Percentiles rank a stretch among this genome's conserved stretches.
phyloP scores from a whole-genome alignment of 148 eudicot genomes.

The Linanthus parryae region DNA sequence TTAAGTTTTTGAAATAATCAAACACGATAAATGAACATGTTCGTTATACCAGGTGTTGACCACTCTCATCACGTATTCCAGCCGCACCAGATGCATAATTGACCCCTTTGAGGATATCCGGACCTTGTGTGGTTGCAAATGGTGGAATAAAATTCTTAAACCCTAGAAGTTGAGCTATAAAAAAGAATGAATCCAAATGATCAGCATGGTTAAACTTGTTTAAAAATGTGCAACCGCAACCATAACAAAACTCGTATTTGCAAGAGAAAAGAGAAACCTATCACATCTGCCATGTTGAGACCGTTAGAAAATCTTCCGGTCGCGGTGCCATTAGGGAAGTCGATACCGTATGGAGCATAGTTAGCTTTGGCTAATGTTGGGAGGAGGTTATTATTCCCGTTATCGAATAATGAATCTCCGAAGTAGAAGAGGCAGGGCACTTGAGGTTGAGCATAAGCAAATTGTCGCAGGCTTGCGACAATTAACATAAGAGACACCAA shows the following conservation, averaged over 20 bases:
- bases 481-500: too few species aligned
- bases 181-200: too few species aligned
- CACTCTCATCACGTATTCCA: constrained; percentile 28
- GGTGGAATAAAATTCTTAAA: constrained; percentile 3
- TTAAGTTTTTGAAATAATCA: too few species aligned
- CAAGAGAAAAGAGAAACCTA: constrained; percentile 20
- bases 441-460: constrained; percentile 16
- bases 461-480: background rate
- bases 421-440: constrained; percentile 53
- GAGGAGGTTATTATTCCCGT: constrained; percentile 51
- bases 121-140: background rate
- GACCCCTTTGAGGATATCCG: constrained; percentile 10
- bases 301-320: constrained; percentile 58
- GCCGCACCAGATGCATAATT: constrained; percentile 35
- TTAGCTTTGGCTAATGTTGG: constrained; percentile 42
- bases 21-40: too few species aligned
- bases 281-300: constrained; percentile 36
- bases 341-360: constrained; percentile 55
- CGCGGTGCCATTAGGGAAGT: constrained; percentile 40
- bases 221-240: too few species aligned
- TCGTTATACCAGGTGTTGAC: constrained; percentile 8
- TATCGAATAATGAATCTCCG: constrained; percentile 59
- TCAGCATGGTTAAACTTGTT: background rate
- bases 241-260: too few species aligned
- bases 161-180: constrained; percentile 10